Evolutionary conservation across 768 basidiomycete genomes (phyloP), one percentile per base, ranked within the genome.

Genomic region (Auricularia heimuer): DNA sequence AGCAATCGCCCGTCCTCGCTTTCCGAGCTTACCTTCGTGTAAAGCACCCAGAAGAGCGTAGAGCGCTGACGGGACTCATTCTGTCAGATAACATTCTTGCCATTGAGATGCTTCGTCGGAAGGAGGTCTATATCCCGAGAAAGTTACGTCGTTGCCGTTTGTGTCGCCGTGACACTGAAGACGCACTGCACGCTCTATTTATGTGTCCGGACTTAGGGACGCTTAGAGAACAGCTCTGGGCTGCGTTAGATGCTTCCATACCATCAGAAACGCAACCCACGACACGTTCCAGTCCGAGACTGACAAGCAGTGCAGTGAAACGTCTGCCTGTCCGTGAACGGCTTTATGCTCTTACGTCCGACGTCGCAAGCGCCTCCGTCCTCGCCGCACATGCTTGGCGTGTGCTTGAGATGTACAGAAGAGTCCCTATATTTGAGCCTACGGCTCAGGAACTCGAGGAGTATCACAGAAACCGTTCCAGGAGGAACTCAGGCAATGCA

Each of bases 21-120:
- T 47, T 65, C 35, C 69, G 68, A 11, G 61, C 65, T 34, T 71
- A 71, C 60, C 67, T 71, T 7, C 33, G 51, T 2, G 62, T 69
- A 11, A 45, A 12, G 14, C 36, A 56, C 14, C 24, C 14, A 21
- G 45, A 62, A 3, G 67, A 67, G 35, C 67, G 67, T 1, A 16
- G 65, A 14, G 69, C 68, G 7, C 37, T 70, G 3, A 64, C 65
- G 14, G 51, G 62, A 2, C 35, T 71, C 1, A 35, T 68, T 2
- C 34, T 65, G 8, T 66, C 67, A 1, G 68, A 67, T 36, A 64
- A 69, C 62, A 61, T 64, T 18, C 64, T 71, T 2, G 69, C 68
- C 35, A 62, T 70, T 10, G 70, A 71, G 54, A 51, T 51, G 11
- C 16, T 51, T 8, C 47, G 47, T 16, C 47, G 11, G 21, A 16